Conservation (phyloP, 2,329 filamentous ascomycete genomes). For the Cladosporium oxysporum region DNA sequence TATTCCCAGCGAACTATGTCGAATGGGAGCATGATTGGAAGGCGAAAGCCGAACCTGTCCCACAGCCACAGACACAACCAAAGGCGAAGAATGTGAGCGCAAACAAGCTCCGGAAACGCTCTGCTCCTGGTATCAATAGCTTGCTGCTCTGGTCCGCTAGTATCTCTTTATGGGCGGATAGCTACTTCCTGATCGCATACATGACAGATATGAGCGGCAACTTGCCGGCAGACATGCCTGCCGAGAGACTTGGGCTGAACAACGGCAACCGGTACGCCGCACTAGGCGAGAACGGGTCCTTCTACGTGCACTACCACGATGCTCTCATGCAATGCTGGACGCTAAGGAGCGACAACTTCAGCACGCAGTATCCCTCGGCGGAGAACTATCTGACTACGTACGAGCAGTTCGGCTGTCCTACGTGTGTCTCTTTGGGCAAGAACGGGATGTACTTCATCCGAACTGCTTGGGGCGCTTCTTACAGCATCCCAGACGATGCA, state of each 20-base stretch:
- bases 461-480: slow-evolving; percentile 15
- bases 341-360: slow-evolving; percentile 13
- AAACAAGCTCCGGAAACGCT: neutral
- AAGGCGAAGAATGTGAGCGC: neutral
- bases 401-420: slow-evolving; percentile 18
- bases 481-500: slow-evolving; percentile 15
- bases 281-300: slow-evolving; percentile 7
- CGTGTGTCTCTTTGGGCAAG: slow-evolving; percentile 13
- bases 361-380: slow-evolving; percentile 3
- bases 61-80: neutral
- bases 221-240: neutral
- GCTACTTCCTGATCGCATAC: slow-evolving; percentile 1
- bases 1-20: slow-evolving; percentile 16
- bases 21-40: neutral
- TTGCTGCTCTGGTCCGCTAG: slow-evolving; percentile 3
- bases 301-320: slow-evolving; percentile 19
- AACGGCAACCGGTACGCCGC: slow-evolving; percentile 15
- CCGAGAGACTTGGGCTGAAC: neutral
- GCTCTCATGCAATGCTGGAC: slow-evolving; percentile 14
- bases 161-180: slow-evolving; percentile 7
- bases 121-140: slow-evolving; percentile 7
- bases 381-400: slow-evolving; percentile 15
- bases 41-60: slow-evolving; percentile 39
- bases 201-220: slow-evolving; percentile 5
- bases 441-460: slow-evolving; percentile 17